Conservation (phyloP, 2,329 filamentous ascomycete species). For the Lojkania enalia region DNA sequence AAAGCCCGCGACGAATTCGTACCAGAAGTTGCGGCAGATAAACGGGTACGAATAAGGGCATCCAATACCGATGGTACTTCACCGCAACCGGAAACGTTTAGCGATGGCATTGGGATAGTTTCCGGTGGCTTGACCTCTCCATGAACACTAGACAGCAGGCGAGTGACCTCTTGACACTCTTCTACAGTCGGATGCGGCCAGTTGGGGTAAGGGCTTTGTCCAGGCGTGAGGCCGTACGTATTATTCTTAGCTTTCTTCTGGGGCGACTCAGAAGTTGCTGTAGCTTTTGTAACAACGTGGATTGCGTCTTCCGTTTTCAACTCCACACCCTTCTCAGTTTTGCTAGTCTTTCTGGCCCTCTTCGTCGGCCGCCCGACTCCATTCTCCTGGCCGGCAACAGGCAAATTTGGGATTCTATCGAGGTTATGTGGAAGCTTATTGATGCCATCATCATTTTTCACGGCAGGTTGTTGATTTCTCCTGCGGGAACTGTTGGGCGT, state of each 20-base stretch:
- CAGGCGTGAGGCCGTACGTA: conserved; percentile 52
- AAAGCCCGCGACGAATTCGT: conserved; percentile 69
- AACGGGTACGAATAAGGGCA: conserved; percentile 63
- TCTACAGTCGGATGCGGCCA: conserved; percentile 66
- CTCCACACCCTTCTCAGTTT: conserved; percentile 8
- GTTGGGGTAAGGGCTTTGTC: conserved; percentile 68
- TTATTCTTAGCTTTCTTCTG: conserved; percentile 47
- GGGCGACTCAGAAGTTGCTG: conserved; percentile 31
- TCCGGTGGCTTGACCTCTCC: conserved; percentile 66
- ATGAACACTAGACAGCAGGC: conserved; percentile 67
- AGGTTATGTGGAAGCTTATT: conserved; percentile 62
- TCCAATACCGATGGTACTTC: conserved; percentile 68
- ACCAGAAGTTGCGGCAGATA: conserved; percentile 64
- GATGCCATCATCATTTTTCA: conserved; percentile 42
- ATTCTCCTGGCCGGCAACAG: conserved; percentile 3
- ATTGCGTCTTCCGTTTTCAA: conserved; percentile 25
- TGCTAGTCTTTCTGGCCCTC: conserved; percentile 17
- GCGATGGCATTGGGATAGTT: conserved; percentile 69
- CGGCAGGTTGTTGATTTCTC: conserved; percentile 39
- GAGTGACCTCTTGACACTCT: conserved; percentile 70
- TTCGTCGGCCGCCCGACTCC: conserved; percentile 19
- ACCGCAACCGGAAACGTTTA: conserved; percentile 71
- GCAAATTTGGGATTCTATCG: conserved; percentile 39
- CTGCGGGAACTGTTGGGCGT: conserved; percentile 41
- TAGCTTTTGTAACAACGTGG: conserved; percentile 30